Evolutionary conservation across 306 rosid genomes (phyloP).

Genomic region (Spatholobus suberectus): DNA sequence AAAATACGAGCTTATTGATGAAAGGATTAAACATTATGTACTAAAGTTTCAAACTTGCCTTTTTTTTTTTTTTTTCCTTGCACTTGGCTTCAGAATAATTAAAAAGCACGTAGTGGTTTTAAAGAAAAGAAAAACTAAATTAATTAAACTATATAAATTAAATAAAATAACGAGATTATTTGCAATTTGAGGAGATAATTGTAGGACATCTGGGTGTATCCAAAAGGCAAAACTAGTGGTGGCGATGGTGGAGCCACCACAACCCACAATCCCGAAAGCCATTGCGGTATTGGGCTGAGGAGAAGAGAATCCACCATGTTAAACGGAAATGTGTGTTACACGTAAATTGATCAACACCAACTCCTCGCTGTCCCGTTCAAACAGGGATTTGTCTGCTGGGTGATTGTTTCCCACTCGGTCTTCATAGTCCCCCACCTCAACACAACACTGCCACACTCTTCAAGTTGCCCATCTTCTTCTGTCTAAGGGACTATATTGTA

Average conservation of each 20-base stretch:
- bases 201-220: not conserved
- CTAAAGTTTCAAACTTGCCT: too few relatives aligned
- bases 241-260: constrained; percentile 57
- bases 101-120: not conserved
- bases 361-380: constrained; percentile 52
- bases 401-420: constrained; percentile 44
- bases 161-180: too few relatives aligned
- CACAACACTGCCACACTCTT: too few relatives aligned
- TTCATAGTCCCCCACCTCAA: constrained; percentile 22
- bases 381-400: constrained; percentile 62
- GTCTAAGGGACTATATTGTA: too few relatives aligned
- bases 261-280: constrained; percentile 13
- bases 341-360: constrained; percentile 35
- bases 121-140: not conserved
- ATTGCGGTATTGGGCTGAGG: constrained; percentile 34
- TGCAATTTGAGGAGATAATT: constrained; percentile 20
- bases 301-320: constrained; percentile 19
- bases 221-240: constrained; percentile 29
- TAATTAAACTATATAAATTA: too few relatives aligned
- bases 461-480: not conserved
- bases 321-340: constrained; percentile 34
- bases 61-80: not conserved
- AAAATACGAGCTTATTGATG: too few relatives aligned
- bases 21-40: too few relatives aligned
- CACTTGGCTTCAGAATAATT: not conserved